phyloP scores from a whole-genome alignment of 192 early-diverging fungal genomes.

The Backusella luteola region DNA sequence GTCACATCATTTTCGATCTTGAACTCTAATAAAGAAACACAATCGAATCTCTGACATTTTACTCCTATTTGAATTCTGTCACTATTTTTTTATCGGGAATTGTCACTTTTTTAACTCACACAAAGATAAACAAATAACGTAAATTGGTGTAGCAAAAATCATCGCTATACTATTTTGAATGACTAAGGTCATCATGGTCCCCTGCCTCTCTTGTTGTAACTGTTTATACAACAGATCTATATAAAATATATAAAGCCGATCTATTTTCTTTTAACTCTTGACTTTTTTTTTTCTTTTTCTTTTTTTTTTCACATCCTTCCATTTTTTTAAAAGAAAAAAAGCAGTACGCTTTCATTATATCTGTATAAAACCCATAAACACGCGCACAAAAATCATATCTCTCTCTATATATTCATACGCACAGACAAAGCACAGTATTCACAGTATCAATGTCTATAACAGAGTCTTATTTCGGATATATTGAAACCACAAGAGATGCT shows the following conservation, averaged over 20 bases:
- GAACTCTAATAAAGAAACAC: background rate
- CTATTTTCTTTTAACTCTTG: background rate
- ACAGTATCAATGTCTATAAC: conserved; percentile 12
- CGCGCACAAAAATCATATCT: background rate
- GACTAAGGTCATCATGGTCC: background rate
- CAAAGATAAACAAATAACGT: conserved; percentile 1
- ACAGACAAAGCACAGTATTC: background rate
- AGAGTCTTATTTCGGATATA: conserved; percentile 58
- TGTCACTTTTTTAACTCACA: background rate
- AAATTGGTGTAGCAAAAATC: background rate
- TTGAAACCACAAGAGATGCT: conserved; percentile 73
- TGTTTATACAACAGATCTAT: background rate
- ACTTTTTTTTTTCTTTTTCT: background rate
- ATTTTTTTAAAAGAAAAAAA: background rate
- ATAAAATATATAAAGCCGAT: background rate
- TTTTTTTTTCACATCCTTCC: background rate
- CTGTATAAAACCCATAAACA: background rate
- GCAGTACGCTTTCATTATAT: background rate
- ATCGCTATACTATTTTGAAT: background rate
- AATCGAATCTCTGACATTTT: background rate
- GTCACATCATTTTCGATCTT: background rate
- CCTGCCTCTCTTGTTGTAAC: background rate
- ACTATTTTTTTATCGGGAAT: background rate
- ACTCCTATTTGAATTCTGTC: background rate
- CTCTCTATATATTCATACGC: background rate